Evolutionary conservation across 139 green algal species (phyloP).

Genomic region (Closterium sp.): DNA sequence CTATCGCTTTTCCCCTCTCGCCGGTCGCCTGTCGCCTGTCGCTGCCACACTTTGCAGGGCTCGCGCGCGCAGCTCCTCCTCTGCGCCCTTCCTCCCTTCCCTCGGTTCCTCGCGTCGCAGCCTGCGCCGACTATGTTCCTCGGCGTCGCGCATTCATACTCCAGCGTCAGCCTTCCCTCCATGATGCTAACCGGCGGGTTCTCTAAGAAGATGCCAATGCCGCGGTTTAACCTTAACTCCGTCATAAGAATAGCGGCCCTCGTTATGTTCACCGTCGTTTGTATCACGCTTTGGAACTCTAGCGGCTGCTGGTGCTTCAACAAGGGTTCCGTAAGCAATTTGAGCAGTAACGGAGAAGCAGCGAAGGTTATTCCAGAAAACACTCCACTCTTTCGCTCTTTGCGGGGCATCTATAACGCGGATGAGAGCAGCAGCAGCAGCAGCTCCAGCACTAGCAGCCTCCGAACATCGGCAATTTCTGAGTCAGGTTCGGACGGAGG

Average conservation of each 20-base stretch:
- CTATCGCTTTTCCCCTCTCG: background rate
- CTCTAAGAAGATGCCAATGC: background rate
- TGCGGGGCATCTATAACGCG: background rate
- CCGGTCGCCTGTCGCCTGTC: background rate
- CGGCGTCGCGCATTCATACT: background rate
- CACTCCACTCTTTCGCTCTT: background rate
- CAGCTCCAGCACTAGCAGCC: background rate
- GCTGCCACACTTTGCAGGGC: background rate
- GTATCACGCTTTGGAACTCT: background rate
- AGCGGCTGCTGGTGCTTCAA: background rate
- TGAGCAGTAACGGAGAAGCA: background rate
- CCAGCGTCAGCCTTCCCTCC: background rate
- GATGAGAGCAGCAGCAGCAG: background rate
- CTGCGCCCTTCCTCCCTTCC: too few species aligned
- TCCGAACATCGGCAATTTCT: background rate
- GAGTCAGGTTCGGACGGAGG: background rate
- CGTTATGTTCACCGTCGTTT: background rate
- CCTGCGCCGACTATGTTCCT: background rate
- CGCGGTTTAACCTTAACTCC: background rate
- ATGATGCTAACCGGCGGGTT: background rate
- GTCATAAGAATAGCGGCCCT: background rate
- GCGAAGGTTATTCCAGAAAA: background rate
- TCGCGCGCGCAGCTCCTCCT: too few species aligned
- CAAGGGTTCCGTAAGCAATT: background rate
- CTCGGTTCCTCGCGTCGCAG: background rate